Base-by-base conservation (phyloP, 257 asterid genomes). In the Lavandula angustifolia region DNA sequence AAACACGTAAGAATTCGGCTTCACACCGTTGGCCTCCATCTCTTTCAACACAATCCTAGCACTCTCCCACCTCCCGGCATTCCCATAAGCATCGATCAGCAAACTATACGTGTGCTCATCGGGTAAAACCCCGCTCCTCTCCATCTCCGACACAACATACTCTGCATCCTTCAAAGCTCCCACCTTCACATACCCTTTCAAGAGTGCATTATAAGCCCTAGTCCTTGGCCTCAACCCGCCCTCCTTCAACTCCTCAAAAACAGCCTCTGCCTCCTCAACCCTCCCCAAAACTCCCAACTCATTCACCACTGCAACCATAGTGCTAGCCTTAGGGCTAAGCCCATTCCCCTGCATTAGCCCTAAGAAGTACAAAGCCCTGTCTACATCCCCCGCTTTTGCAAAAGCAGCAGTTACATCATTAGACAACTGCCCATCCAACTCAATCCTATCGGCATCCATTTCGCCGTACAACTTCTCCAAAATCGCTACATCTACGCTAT, bases 51-150 rank as follows among this genome's bases (percentile, higher is more conserved):
- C 95, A 43, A 92, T 85, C 71, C 91, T 75, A 7, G 95, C 96
- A 63, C 95, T 85, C 81, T 92, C 98, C 98, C 98, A 92, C 60
- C 97, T 82, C 70, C 96, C 97, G 0, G 97, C 98, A 79, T 87
- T 87, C 35, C 95, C 96, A 72, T 89, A 92, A 1, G 97, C 98
- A 73, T 92, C 98, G 16, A 92, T 92, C 50, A 92, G 96, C 77
- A 87, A 73, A 67, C 98, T 81, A 46, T 92, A 89, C 0, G 98
- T 92, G 62, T 78, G 78, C 60, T 89, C 97, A 69, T 92, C 97
- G 0, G 97, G 97, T 32, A 76, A 81, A 64, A 92, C 89, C 44
- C 95, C 96, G 1, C 68, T 79, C 70, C 71, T 78, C 72, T 92
- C 92, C 98, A 92, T 92, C 69, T 85, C 91, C 0, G 98, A 84